Percentiles rank a stretch among this genome's conserved stretches.
These are phyloP conservation scores for Polychaeton citri DNA, from an alignment of 2,329 filamentous ascomycete species.

Conservation along the genomic window DNA sequence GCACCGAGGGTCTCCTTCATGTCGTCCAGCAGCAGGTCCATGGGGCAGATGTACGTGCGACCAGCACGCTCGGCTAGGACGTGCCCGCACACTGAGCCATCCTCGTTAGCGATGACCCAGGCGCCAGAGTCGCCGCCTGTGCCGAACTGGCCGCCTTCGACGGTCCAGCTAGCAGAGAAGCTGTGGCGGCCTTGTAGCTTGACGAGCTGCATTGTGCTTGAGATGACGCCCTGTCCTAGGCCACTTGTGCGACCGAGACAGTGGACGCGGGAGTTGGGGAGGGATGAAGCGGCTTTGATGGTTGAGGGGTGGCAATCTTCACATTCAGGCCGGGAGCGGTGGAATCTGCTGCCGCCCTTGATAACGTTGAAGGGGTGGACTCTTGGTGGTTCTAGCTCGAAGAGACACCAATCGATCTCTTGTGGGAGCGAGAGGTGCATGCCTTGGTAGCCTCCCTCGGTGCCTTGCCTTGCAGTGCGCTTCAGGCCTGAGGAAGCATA, in stretches of 20 bases:
- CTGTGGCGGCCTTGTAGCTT: constrained; percentile 76
- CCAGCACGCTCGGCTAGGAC: constrained; percentile 65
- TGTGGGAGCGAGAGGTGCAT: constrained; percentile 54
- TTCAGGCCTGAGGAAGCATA: constrained; percentile 85
- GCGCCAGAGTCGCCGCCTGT: constrained; percentile 85
- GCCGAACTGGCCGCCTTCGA: constrained; percentile 41
- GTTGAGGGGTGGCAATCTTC: constrained; percentile 22
- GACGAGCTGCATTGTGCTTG: constrained; percentile 65
- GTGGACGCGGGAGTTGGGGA: constrained; percentile 69
- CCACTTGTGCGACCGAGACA: constrained; percentile 82
- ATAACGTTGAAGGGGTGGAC: constrained; percentile 61
- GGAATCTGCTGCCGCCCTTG: constrained; percentile 34
- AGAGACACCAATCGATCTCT: constrained; percentile 91
- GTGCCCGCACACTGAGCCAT: constrained; percentile 76
- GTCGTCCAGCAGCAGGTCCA: constrained; percentile 79
- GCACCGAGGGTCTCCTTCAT: constrained; percentile 69
- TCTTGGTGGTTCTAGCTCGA: constrained; percentile 62
- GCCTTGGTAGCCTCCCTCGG: constrained; percentile 28
- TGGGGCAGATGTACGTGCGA: constrained; percentile 85
- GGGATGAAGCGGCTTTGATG: constrained; percentile 39
- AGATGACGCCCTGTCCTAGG: constrained; percentile 63
- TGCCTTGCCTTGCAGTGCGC: constrained; percentile 28
- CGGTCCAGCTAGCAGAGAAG: constrained; percentile 59
- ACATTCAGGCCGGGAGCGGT: constrained; percentile 19
- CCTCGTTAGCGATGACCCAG: constrained; percentile 72